Percentiles rank a stretch among this genome's conserved stretches.
These are phyloP conservation scores for Mucor racemosus DNA, from an alignment of 371 early-diverging fungal genomes.

Conservation along the genomic window DNA sequence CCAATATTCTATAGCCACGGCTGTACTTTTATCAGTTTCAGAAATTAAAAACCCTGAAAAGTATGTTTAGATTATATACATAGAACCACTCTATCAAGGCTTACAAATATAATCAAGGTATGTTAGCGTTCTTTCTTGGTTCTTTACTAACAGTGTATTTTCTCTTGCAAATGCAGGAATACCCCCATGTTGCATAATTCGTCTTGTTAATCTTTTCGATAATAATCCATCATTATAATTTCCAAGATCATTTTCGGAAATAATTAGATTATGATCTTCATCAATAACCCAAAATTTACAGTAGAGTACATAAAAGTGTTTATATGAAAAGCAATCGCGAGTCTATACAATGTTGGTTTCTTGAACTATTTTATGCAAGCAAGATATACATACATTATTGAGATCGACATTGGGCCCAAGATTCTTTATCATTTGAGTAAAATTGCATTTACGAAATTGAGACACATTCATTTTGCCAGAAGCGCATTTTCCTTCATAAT, in stretches of 20 bases:
- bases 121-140: slow-evolving; percentile 22
- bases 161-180: slow-evolving; percentile 35
- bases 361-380: neutral
- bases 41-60: slow-evolving; percentile 81
- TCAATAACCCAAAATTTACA: slow-evolving; percentile 95
- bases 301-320: slow-evolving; percentile 95
- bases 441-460: slow-evolving; percentile 69
- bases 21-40: slow-evolving; percentile 83
- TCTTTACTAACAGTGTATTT: neutral
- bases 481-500: slow-evolving; percentile 71
- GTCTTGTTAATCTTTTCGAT: slow-evolving; percentile 59
- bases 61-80: too few relatives aligned
- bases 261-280: slow-evolving; percentile 72
- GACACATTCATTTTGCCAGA: slow-evolving; percentile 73
- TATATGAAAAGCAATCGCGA: slow-evolving; percentile 86
- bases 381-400: slow-evolving; percentile 54
- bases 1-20: slow-evolving; percentile 90
- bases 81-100: neutral
- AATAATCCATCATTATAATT: slow-evolving; percentile 70
- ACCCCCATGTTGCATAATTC: slow-evolving; percentile 60
- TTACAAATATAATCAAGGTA: slow-evolving; percentile 63
- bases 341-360: slow-evolving; percentile 35
- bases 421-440: slow-evolving; percentile 61
- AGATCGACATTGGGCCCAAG: slow-evolving; percentile 78
- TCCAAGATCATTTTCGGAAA: slow-evolving; percentile 66